These are phyloP conservation scores for Solioccasus polychromus DNA, from an alignment of 768 basidiomycete genomes.

Conservation along the genomic window DNA sequence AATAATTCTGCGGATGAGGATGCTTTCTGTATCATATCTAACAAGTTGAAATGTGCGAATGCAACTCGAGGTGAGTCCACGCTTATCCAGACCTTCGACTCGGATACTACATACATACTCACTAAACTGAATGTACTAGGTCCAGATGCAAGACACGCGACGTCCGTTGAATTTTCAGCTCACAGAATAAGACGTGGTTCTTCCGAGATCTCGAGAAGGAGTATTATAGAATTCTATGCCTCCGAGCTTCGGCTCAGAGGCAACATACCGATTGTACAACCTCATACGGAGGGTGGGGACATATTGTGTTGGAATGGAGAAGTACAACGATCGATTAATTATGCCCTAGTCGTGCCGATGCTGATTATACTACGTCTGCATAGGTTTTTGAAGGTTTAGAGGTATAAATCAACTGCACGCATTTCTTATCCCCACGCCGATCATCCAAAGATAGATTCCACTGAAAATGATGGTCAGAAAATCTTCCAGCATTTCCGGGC, in stretches of 20 bases:
- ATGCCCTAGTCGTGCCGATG: not conserved
- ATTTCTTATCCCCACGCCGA: constrained; percentile 6
- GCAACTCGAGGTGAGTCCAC: constrained; percentile 51
- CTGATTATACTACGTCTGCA: not conserved
- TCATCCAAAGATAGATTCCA: constrained; percentile 43
- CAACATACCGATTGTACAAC: constrained; percentile 54
- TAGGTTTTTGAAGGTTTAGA: constrained; percentile 79
- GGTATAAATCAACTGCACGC: constrained; percentile 36
- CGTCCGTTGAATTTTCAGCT: constrained; percentile 19
- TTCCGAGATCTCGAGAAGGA: constrained; percentile 20
- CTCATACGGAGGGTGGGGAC: constrained; percentile 56
- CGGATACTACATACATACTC: too few species aligned
- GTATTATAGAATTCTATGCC: constrained; percentile 51
- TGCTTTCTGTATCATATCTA: constrained; percentile 23
- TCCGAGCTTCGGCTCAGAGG: constrained; percentile 80
- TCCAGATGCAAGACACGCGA: constrained; percentile 56
- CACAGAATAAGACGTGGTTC: constrained; percentile 5
- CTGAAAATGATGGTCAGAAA: constrained; percentile 74
- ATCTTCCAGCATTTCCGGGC: constrained; percentile 36
- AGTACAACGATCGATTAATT: constrained; percentile 36
- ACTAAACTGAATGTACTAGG: constrained; percentile 41
- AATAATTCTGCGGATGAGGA: not conserved
- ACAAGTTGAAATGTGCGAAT: constrained; percentile 47
- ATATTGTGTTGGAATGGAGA: constrained; percentile 88
- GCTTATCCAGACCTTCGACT: too few species aligned